A percentile compares a stretch with the other conserved stretches of the same genome.
These are phyloP conservation scores for Phytophthora melonis DNA, from an alignment of 352 stramenopile species.

Conservation along the genomic window DNA sequence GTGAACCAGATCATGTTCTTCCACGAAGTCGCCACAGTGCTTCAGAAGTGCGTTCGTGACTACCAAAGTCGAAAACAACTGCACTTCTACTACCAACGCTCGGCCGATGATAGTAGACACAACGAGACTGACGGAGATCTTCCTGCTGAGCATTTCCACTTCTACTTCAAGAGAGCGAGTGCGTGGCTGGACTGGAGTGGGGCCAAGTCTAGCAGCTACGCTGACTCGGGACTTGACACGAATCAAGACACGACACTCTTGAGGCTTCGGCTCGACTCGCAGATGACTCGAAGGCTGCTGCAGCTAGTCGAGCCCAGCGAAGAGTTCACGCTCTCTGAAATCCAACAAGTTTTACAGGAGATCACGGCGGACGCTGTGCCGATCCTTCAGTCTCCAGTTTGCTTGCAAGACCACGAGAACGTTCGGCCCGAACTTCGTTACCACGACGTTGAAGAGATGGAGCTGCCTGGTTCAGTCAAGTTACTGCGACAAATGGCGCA, in stretches of 20 bases:
- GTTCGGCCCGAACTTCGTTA: slow-evolving; percentile 26
- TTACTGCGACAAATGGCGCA: slow-evolving; percentile 57
- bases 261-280: slow-evolving; percentile 49
- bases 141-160: slow-evolving; percentile 28
- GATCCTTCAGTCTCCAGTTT: slow-evolving; percentile 41
- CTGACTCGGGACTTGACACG: neutral
- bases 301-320: slow-evolving; percentile 40
- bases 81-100: slow-evolving; percentile 35
- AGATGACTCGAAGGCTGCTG: slow-evolving; percentile 60
- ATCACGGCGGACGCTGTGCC: slow-evolving; percentile 45
- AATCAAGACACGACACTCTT: slow-evolving; percentile 2
- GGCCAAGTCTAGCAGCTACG: neutral
- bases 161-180: slow-evolving; percentile 55
- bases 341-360: slow-evolving; percentile 43
- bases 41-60: slow-evolving; percentile 42
- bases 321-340: slow-evolving; percentile 38
- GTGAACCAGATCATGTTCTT: slow-evolving; percentile 38
- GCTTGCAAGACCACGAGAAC: slow-evolving; percentile 24
- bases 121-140: neutral
- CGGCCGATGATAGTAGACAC: neutral
- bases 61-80: slow-evolving; percentile 32
- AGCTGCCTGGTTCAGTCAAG: slow-evolving; percentile 51
- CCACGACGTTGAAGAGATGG: slow-evolving; percentile 62
- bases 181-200: slow-evolving; percentile 47
- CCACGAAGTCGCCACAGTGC: slow-evolving; percentile 32